Evolutionary conservation across 2,329 filamentous ascomycete genomes (phyloP).

Genomic region (Fusarium sp.): DNA sequence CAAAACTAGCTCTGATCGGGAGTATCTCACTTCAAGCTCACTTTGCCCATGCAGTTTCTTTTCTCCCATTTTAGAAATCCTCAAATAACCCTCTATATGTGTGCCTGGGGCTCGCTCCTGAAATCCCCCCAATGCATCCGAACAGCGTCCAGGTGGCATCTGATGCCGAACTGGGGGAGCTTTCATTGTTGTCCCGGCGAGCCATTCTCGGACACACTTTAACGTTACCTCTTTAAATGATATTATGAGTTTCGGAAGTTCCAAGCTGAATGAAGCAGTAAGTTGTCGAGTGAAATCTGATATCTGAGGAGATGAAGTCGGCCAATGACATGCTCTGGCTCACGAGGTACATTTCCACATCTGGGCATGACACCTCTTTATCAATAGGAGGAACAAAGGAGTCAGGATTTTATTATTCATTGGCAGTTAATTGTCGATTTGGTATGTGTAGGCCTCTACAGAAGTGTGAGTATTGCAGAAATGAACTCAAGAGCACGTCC

Average conservation of each 20-base stretch:
- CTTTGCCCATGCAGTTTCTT: accelerated
- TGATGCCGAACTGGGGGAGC: not conserved
- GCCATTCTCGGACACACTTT: not conserved
- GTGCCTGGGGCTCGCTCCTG: not conserved
- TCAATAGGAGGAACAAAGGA: not conserved
- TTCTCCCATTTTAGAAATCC: not conserved
- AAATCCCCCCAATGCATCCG: not conserved
- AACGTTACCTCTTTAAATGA: not conserved
- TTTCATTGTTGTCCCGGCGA: not conserved
- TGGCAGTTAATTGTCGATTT: not conserved
- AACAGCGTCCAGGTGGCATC: not conserved
- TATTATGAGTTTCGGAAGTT: not conserved
- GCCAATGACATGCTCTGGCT: not conserved
- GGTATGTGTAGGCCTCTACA: not conserved
- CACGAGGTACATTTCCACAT: not conserved
- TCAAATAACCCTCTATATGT: not conserved
- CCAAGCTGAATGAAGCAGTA: not conserved
- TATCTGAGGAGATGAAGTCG: not conserved
- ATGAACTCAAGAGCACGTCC: too few relatives aligned
- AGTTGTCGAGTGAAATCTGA: not conserved
- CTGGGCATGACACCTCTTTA: not conserved
- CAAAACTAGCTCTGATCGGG: not conserved
- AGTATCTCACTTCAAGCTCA: not conserved
- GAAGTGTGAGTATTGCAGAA: not conserved
- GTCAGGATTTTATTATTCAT: too few relatives aligned